Base-by-base conservation (phyloP, 192 early-diverging fungal genomes). In the Chytriomyces confervae region DNA sequence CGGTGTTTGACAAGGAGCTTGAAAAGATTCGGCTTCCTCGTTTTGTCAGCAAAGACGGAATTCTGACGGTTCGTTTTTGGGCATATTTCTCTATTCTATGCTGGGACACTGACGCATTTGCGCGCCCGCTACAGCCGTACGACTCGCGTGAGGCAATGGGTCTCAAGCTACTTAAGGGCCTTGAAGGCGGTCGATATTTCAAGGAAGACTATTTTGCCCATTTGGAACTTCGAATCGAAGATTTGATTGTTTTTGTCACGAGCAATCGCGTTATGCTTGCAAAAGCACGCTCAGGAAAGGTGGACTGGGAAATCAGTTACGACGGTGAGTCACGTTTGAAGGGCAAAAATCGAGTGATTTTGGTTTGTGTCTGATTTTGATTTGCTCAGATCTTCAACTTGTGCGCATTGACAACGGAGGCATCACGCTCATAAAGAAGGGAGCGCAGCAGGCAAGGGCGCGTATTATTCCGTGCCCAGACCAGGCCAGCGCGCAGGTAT, bases 161-260 rank as follows among this genome's bases (percentile, higher is more conserved):
- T 11, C 91, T 95, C 75, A 88, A 82, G 72, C 95, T 94, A 94
- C 85, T 97, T 53, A 94, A 93, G 75, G 90, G 92, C 64, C 77
- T 95, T 3, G 90, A 89, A 61, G 90, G 90, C 70, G 95, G 94
- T 20, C 83, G 86, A 60, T 96, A 90, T 80, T 92, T 93, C 49
- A 79, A 90, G 10, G 95, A 97, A 63, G 87, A 90, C 46, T 98
- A 98, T 71, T 84, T 96, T 73, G 92, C 92, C 1, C 97, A 98
- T 76, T 80, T 96, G 80, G 87, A 94, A 47, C 88, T 96, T 7
- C 88, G 92, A 7, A 92, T 89, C 1, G 93, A 95, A 43, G 94
- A 98, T 68, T 86, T 95, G 81, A 91, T 95, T 1, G 92, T 91
- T 5, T 86, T 98, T 84, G 81, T 97, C 16, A 96, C 97, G 0